Base-by-base conservation (phyloP, 164 flowering plant species). In the Magnolia sinica region DNA sequence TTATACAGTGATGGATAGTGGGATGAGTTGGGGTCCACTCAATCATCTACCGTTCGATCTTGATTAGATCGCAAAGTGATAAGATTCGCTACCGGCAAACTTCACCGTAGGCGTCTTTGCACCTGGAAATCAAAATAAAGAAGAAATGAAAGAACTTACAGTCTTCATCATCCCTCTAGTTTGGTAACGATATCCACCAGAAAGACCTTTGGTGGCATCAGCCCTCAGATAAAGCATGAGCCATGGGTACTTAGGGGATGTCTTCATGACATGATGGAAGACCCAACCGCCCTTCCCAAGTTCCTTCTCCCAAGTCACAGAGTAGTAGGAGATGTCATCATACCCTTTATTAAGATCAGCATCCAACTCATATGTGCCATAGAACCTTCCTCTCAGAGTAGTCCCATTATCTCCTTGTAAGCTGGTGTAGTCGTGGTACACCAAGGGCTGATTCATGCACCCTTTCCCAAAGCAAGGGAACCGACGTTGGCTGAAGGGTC, bases 201-300 rank as follows among this genome's bases (percentile, higher is more conserved):
- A 89, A 23, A 88, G 72, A 1, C 97, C 96, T 24, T 50, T 58
- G 0, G 88, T 85, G 27, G 94, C 91, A 76, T 90, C 94, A 0
- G 92, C 80, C 66, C 97, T 82, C 6, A 89, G 79, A 84, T 90
- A 92, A 75, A 89, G 88, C 94, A 90, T 89, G 79, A 92, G 69
- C 97, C 93, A 91, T 10, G 94, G 97, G 75, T 88, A 89, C 84
- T 84, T 91, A 8, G n/a, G 23, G n/a, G 91, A 88, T 31, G 97
- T 92, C 82, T 68, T 89, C 77, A 92, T 69, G 3, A 78, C 52
- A 82, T 92, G 89, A 45, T 81, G 83, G 59, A 92, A 88, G 59
- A 85, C 79, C 97, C 97, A 92, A 65, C 91, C 83, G 37, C 95
- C 93, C 6, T 73, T 69, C 14, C 91, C 91, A 31, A 89, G 8